Conservation (phyloP, 495 filamentous ascomycete species). For the Penicillium atrosanguineum region DNA sequence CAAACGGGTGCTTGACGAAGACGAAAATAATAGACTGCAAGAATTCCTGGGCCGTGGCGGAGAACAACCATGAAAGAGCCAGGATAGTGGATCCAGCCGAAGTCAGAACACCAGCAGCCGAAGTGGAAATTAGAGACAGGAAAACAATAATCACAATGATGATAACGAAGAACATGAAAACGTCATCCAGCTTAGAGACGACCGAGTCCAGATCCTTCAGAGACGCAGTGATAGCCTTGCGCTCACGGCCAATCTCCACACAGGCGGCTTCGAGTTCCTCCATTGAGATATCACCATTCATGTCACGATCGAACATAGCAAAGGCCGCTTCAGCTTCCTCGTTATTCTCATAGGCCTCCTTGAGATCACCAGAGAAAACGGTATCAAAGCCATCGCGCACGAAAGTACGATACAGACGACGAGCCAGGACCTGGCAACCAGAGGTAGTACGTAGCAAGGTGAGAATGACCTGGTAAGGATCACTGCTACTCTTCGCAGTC, state of each 20-base stretch:
- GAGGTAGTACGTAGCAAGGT: slow-evolving; percentile 68
- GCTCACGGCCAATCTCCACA: slow-evolving; percentile 91
- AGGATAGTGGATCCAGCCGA: slow-evolving; percentile 83
- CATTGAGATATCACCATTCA: slow-evolving; percentile 97
- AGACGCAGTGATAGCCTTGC: slow-evolving; percentile 91
- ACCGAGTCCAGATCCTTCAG: slow-evolving; percentile 95
- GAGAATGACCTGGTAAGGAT: slow-evolving; percentile 79
- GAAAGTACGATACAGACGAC: slow-evolving; percentile 90
- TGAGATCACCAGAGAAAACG: slow-evolving; percentile 72
- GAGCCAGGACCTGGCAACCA: slow-evolving; percentile 83
- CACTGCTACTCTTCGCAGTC: slow-evolving; percentile 66
- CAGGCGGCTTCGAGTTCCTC: slow-evolving; percentile 91
- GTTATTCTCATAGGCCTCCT: slow-evolving; percentile 73
- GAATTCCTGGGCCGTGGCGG: slow-evolving; percentile 90
- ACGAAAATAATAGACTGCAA: slow-evolving; percentile 90
- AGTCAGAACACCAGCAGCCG: slow-evolving; percentile 79
- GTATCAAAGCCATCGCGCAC: slow-evolving; percentile 70
- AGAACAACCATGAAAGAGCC: slow-evolving; percentile 88
- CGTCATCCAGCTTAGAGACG: slow-evolving; percentile 83
- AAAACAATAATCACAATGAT: slow-evolving; percentile 81
- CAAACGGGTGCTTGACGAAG: slow-evolving; percentile 97
- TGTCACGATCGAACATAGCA: slow-evolving; percentile 89
- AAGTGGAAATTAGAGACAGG: slow-evolving; percentile 83
- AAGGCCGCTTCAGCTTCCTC: slow-evolving; percentile 94
- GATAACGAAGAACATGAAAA: slow-evolving; percentile 81